Percentiles rank a stretch among this genome's conserved stretches.
Conservation (phyloP, 331 rosid genomes). For the Saraca asoca region DNA sequence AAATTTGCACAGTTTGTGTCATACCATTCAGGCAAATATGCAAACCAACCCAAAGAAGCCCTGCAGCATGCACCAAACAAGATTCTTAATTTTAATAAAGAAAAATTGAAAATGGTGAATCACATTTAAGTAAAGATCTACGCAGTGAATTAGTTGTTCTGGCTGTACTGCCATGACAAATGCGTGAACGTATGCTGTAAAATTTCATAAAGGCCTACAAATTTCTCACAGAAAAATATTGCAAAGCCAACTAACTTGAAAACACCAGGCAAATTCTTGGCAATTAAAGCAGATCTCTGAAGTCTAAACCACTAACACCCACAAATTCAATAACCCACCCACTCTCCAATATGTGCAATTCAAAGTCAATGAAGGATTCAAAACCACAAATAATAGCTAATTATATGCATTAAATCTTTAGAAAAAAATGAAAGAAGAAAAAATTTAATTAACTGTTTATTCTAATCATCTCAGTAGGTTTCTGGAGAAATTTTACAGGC, state of each 20-base stretch:
- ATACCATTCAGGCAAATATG: constrained; percentile 81
- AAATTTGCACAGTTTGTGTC: constrained; percentile 74
- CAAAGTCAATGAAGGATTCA: constrained; percentile 16
- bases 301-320: background rate
- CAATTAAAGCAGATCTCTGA: background rate
- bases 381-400: background rate
- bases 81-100: constrained; percentile 39
- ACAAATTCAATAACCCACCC: constrained; percentile 10
- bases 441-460: constrained; percentile 4
- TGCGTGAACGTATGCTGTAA: constrained; percentile 3
- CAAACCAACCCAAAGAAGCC: constrained; percentile 95
- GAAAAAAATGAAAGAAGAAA: constrained; percentile 15
- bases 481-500: background rate
- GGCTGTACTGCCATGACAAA: constrained; percentile 18
- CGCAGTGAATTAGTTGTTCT: constrained; percentile 27
- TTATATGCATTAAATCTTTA: constrained; percentile 16
- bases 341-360: constrained; percentile 22
- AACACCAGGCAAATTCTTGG: constrained; percentile 5
- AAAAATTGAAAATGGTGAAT: constrained; percentile 27
- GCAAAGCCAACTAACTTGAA: constrained; percentile 18
- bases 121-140: constrained; percentile 18
- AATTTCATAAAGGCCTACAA: background rate
- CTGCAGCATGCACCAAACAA: constrained; percentile 51
- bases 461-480: constrained; percentile 9
- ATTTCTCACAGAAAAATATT: no score